Base-by-base conservation (phyloP, 2,329 filamentous ascomycete species). In the Colletotrichum sp. region DNA sequence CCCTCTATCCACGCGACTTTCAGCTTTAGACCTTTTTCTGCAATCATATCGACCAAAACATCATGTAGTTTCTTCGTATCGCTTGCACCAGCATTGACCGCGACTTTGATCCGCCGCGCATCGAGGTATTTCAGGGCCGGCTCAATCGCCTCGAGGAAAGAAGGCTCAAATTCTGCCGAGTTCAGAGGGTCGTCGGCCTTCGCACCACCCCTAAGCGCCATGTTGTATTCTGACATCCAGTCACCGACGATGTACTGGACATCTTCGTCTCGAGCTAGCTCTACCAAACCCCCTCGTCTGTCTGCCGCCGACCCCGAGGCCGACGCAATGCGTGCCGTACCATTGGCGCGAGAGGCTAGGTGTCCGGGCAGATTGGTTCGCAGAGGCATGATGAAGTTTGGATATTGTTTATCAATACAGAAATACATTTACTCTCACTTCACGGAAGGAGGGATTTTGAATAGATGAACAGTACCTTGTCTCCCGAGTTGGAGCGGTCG, bases 181-280 rank as follows among this genome's bases (percentile, higher is more conserved):
- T 74, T 54, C 5, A 74, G 72, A 5, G 66, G 67, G 16, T 68
- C 38, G 29, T 34, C 27, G 11, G 55, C 82, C 86, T 69, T 81
- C 76, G 73, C 81, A 79, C 81, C 77, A 74, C 75, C 83, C 77
- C 73, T 82, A 80, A 74, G 83, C 70, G 88, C 86, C 83, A 91
- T 89, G 78, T 90, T 91, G 75, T 86, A 86, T 75, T 85, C 83
- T 12, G 83, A 84, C 59, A 85, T 79, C 79, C 83, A 85, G 77
- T 85, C 83, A 24, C 83, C 83, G 2, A 81, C 83, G 36, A 85
- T 84, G 57, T 84, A 82, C 63, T 84, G 78, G 9, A 84, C 76
- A 54, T 80, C 76, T 54, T 77, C 78, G 7, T 76, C 74, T 5
- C 69, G 72, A 9, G 77, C 78, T 15, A 79, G 74, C 12, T 76